Percentiles rank a stretch among this genome's conserved stretches.
These are phyloP conservation scores for Teratosphaeria nubilosa DNA, from an alignment of 2,329 filamentous ascomycete species.

Conservation along the genomic window DNA sequence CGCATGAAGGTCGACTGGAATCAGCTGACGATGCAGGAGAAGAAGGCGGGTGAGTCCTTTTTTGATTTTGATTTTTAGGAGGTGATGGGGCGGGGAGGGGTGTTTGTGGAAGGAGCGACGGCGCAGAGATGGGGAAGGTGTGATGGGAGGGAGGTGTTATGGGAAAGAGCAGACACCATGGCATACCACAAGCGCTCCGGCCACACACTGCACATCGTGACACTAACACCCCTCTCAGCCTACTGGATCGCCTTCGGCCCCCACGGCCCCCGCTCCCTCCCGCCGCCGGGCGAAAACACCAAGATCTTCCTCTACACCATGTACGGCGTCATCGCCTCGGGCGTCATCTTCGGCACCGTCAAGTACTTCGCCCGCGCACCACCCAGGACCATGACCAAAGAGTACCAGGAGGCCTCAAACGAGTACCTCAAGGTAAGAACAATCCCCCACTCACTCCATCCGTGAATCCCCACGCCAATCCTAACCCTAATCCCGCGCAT, in stretches of 20 bases:
- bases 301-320: constrained; percentile 66
- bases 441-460: neutral
- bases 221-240: constrained; percentile 45
- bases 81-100: neutral
- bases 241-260: constrained; percentile 99
- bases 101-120: neutral
- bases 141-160: neutral
- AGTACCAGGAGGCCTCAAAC: constrained; percentile 92
- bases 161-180: neutral
- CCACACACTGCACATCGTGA: neutral
- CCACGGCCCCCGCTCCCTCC: constrained; percentile 77
- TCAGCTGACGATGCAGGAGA: constrained; percentile 90
- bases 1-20: constrained; percentile 98
- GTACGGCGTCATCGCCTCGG: constrained; percentile 55
- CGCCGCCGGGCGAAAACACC: constrained; percentile 75
- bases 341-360: constrained; percentile 61
- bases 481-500: neutral
- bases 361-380: constrained; percentile 61
- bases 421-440: constrained; percentile 81
- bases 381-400: constrained; percentile 86
- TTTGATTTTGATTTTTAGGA: neutral
- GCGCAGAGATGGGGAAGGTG: neutral
- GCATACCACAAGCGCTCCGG: neutral
- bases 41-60: constrained; percentile 67
- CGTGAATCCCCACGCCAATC: constrained; percentile 2